Percentiles rank a stretch among this genome's conserved stretches.
phyloP scores from a whole-genome alignment of 306 rosid species.

The Astragalus membranaceus region DNA sequence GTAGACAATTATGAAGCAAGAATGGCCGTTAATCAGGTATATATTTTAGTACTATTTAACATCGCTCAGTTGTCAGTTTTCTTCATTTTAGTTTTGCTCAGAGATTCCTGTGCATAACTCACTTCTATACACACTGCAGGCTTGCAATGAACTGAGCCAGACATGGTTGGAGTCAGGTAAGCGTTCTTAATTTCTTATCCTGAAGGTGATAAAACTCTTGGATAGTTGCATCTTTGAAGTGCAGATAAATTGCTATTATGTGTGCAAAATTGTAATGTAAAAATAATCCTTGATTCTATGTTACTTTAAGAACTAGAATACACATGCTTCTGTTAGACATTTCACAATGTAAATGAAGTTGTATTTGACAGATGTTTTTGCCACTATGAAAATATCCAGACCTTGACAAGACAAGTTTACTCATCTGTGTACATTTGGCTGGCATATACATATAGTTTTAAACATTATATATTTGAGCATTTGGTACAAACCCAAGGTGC shows the following conservation, averaged over 20 bases:
- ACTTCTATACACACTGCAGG: conserved; percentile 44
- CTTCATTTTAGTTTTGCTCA: background rate
- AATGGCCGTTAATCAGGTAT: conserved; percentile 99
- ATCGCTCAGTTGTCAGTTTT: background rate
- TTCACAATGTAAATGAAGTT: background rate
- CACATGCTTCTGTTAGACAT: background rate
- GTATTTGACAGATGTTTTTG: background rate
- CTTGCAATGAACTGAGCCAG: conserved; percentile 91
- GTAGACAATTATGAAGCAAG: conserved; percentile 99
- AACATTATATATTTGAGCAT: background rate
- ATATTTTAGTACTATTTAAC: background rate
- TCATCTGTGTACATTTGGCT: background rate
- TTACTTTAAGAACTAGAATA: background rate
- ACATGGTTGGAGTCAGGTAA: conserved; percentile 98
- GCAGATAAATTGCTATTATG: conserved; percentile 9
- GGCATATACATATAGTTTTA: background rate
- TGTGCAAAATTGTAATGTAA: conserved; percentile 6
- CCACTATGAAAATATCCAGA: background rate
- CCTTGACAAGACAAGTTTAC: background rate
- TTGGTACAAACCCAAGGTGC: background rate
- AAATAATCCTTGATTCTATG: background rate
- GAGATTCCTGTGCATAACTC: background rate
- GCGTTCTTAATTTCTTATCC: conserved; percentile 3
- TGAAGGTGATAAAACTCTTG: background rate
- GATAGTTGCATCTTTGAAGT: background rate